Percentiles rank a stretch among this genome's conserved stretches.
phyloP scores from a whole-genome alignment of 2,329 filamentous ascomycete genomes.

The Didymella pinodella region DNA sequence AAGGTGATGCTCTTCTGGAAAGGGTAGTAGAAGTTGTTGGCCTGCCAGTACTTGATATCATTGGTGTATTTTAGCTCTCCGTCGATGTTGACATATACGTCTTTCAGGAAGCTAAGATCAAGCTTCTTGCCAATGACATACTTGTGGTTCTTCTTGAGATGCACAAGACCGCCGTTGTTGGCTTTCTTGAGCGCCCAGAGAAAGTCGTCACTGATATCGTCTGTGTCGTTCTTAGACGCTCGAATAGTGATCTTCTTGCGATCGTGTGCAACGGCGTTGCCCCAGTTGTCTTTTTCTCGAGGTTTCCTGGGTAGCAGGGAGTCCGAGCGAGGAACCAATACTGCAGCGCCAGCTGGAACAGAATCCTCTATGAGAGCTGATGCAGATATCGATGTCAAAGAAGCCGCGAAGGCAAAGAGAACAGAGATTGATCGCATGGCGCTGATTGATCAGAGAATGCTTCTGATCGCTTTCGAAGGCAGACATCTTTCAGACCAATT shows the following conservation, averaged over 20 bases:
- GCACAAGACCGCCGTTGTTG: constrained; percentile 66
- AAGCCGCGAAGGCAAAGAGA: constrained; percentile 25
- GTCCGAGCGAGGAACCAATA: constrained; percentile 14
- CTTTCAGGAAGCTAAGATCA: constrained; percentile 65
- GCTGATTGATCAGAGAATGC: background rate
- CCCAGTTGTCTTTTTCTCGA: constrained; percentile 41
- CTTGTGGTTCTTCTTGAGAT: constrained; percentile 61
- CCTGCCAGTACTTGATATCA: constrained; percentile 59
- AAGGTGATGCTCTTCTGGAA: constrained; percentile 67
- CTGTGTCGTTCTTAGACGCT: constrained; percentile 61
- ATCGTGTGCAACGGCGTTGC: constrained; percentile 43
- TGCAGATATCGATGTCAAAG: constrained; percentile 26
- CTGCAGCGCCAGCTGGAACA: constrained; percentile 30
- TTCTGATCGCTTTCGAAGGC: background rate
- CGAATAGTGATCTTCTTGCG: constrained; percentile 61
- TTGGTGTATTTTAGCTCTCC: constrained; percentile 62
- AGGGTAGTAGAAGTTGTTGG: constrained; percentile 59
- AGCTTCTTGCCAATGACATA: constrained; percentile 68
- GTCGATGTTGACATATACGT: constrained; percentile 66
- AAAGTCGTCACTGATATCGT: constrained; percentile 66
- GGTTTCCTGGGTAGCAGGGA: constrained; percentile 20
- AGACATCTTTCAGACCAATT: background rate
- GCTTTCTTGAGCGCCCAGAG: constrained; percentile 62
- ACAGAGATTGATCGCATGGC: constrained; percentile 34
- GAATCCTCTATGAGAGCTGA: constrained; percentile 18